A percentile compares a stretch with the other conserved stretches of the same genome.
Evolutionary conservation across 352 stramenopile species (phyloP).

Genomic region (Albugo candida): DNA sequence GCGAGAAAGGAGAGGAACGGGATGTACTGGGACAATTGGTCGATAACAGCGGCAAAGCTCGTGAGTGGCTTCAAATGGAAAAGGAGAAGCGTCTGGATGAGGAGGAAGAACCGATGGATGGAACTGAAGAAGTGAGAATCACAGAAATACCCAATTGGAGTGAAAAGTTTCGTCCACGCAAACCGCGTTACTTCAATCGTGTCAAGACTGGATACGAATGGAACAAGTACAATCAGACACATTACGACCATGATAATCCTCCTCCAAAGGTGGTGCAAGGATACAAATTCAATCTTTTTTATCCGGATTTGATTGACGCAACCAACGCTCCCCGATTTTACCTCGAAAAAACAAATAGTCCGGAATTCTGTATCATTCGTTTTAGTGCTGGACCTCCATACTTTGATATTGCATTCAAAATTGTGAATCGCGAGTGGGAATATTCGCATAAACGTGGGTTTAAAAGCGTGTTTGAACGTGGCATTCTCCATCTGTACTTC

Average conservation of each 20-base stretch:
- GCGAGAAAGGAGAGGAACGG: background rate
- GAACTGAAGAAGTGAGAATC: constrained; percentile 81
- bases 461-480: constrained; percentile 95
- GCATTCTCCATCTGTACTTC: constrained; percentile 97
- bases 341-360: constrained; percentile 83
- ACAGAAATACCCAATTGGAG: constrained; percentile 74
- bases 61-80: constrained; percentile 41
- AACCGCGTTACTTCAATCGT: constrained; percentile 98
- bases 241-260: constrained; percentile 99
- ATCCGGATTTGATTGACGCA: constrained; percentile 97
- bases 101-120: constrained; percentile 61
- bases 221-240: constrained; percentile 99
- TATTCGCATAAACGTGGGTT: constrained; percentile 93
- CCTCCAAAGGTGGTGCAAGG: constrained; percentile 99
- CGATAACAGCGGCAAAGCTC: constrained; percentile 44
- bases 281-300: constrained; percentile 99
- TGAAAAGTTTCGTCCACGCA: constrained; percentile 94
- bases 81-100: constrained; percentile 43
- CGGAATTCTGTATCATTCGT: constrained; percentile 95
- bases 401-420: constrained; percentile 99
- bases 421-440: constrained; percentile 99
- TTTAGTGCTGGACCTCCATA: constrained; percentile 97
- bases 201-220: constrained; percentile 99
- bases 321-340: constrained; percentile 88
- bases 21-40: constrained; percentile 4